Evolutionary conservation across 495 filamentous ascomycete species (phyloP), one percentile per base, ranked within the genome.

Genomic region (Penicillium simplicissimum): DNA sequence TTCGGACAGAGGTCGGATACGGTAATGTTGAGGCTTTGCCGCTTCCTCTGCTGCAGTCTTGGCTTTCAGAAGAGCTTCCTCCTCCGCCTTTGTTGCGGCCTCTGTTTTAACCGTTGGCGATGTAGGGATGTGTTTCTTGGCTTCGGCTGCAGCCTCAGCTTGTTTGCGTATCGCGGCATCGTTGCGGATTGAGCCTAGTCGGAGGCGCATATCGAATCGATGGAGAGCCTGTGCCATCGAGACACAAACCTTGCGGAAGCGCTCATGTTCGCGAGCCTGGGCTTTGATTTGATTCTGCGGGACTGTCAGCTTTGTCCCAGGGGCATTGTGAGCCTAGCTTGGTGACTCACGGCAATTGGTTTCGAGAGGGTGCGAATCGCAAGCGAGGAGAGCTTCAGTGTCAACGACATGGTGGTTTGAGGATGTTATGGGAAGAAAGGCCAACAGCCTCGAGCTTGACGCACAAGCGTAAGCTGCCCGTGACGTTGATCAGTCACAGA

Each of bases 181-280:
- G 71, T 98, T 92, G 61, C 95, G 90, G 10, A 99, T 82, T 2
- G 91, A 78, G 4, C 94, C 92, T 31, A 98, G 83, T 14, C 90
- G 88, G 63, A 97, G 80, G 19, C 91, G 88, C 93, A 99, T 98
- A 72, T 98, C 96, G 64, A 96, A 78, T 62, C 90, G 89, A 73
- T 99, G 95, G 36, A 99, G 88, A 8, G 81, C 73, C 65, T 99
- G 95, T 28, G 95, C 96, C 71, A 96, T 86, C 25, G 74, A 73
- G 65, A 91, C 76, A 70, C 88, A 91, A 40, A 86, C 28, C n/a
- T 75, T 76, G 17, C 96, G 90, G 77, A 98, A 99, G 17, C 87
- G 81, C 49, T 93, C 91, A 79, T 98, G 96, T 70, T 99, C 96
- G 66, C 90, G 90, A 15, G 95, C 96, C 82, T 97, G 93, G 25